phyloP scores from a whole-genome alignment of 805 yeast genomes.

The Saccharomycopsis malanga region DNA sequence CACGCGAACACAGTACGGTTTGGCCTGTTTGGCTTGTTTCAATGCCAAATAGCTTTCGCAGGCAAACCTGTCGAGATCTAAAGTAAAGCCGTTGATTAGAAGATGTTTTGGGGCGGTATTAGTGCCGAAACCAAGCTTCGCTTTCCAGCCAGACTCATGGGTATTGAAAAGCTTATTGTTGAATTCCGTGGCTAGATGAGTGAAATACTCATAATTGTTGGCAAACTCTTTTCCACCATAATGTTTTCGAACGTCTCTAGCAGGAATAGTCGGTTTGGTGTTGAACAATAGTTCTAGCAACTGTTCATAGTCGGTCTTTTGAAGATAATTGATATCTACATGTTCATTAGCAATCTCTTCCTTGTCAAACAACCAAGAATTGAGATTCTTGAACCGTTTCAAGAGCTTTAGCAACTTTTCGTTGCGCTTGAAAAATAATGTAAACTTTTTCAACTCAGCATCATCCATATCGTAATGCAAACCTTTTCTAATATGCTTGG shows the following conservation, averaged over 20 bases:
- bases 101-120: neutral
- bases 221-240: slow-evolving; percentile 23
- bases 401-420: slow-evolving; percentile 33
- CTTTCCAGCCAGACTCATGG: slow-evolving; percentile 2
- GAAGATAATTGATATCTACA: slow-evolving; percentile 36
- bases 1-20: slow-evolving; percentile 11
- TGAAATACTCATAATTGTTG: slow-evolving; percentile 24
- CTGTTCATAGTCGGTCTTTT: slow-evolving; percentile 30
- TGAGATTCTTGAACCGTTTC: slow-evolving; percentile 39
- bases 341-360: slow-evolving; percentile 29
- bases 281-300: slow-evolving; percentile 7
- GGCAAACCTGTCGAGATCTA: slow-evolving; percentile 13
- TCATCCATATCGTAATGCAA: slow-evolving; percentile 72
- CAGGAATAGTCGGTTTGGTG: slow-evolving; percentile 18
- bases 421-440: slow-evolving; percentile 33
- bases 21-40: slow-evolving; percentile 11
- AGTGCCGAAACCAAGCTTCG: slow-evolving; percentile 5
- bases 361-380: slow-evolving; percentile 31
- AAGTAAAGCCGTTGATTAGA: slow-evolving; percentile 13
- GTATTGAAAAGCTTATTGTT: slow-evolving; percentile 8
- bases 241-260: slow-evolving; percentile 22
- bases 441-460: slow-evolving; percentile 44
- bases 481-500: slow-evolving; percentile 55
- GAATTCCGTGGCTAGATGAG: slow-evolving; percentile 7
- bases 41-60: slow-evolving; percentile 15